These are phyloP conservation scores for Uronychia binucleata DNA, from an alignment of 73 alveolate genomes.

Conservation along the genomic window DNA sequence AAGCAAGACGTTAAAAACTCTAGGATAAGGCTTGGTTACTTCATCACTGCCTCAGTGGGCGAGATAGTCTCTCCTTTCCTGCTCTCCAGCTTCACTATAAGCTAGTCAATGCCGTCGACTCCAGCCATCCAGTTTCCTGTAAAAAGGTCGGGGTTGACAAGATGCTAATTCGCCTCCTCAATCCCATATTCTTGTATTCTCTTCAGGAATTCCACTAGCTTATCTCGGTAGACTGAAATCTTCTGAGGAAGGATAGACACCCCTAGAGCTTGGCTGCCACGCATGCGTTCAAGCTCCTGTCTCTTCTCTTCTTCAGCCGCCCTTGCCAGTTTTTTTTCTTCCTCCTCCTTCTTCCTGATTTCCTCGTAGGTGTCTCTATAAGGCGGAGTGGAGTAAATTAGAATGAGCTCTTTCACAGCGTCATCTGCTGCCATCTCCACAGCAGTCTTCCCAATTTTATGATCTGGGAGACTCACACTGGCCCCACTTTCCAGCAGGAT, in stretches of 20 bases:
- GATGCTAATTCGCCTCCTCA: constrained; percentile 59
- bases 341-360: constrained; percentile 3
- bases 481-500: constrained; percentile 75
- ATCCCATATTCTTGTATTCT: constrained; percentile 86
- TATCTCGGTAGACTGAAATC: constrained; percentile 45
- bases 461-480: constrained; percentile 53
- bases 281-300: not conserved
- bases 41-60: constrained; percentile 78
- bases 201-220: constrained; percentile 61
- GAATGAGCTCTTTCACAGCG: constrained; percentile 47
- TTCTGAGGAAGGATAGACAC: constrained; percentile 43
- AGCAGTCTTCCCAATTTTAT: constrained; percentile 58
- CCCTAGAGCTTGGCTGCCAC: constrained; percentile 1
- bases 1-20: constrained; percentile 54
- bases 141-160: constrained; percentile 70
- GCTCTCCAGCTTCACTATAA: constrained; percentile 53
- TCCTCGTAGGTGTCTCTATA: not conserved
- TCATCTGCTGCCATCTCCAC: constrained; percentile 76
- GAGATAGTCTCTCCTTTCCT: constrained; percentile 10
- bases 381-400: constrained; percentile 40
- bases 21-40: not conserved
- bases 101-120: constrained; percentile 60
- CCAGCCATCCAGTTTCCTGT: constrained; percentile 91
- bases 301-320: not conserved
- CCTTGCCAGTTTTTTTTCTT: not conserved